Percentiles rank a stretch among this genome's conserved stretches.
Evolutionary conservation across 495 filamentous ascomycete species (phyloP).

Genomic region (Penicillium canariense): DNA sequence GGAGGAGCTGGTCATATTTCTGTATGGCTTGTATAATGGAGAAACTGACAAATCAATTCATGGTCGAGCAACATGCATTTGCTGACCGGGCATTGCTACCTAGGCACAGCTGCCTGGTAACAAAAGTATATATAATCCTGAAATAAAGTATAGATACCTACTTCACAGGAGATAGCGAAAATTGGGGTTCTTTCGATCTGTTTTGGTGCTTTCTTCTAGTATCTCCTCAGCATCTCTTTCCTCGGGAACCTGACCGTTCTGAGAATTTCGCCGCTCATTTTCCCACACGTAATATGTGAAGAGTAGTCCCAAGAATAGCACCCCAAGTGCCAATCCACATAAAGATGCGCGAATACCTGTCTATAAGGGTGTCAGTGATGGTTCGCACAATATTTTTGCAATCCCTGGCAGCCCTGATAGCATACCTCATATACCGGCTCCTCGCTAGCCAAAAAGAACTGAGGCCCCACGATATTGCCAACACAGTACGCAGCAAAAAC

Average conservation of each 20-base stretch:
- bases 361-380: neutral
- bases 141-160: neutral
- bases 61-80: too few species aligned
- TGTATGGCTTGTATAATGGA: too few species aligned
- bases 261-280: constrained; percentile 7
- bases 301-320: constrained; percentile 6
- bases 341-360: constrained; percentile 7
- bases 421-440: constrained; percentile 8
- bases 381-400: neutral
- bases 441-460: constrained; percentile 9
- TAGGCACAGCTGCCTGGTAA: too few species aligned
- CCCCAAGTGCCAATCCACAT: constrained; percentile 7
- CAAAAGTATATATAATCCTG: too few species aligned
- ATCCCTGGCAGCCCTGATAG: neutral
- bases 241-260: neutral
- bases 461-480: constrained; percentile 11
- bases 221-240: neutral
- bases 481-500: constrained; percentile 12
- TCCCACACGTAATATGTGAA: constrained; percentile 8
- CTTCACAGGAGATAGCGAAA: constrained; percentile 6
- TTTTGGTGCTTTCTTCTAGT: neutral
- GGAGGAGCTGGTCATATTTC: too few species aligned
- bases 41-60: too few species aligned
- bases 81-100: too few species aligned
- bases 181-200: constrained; percentile 1